phyloP scores from a whole-genome alignment of 108 stramenopile genomes.

The Nannochloropsis salina region DNA sequence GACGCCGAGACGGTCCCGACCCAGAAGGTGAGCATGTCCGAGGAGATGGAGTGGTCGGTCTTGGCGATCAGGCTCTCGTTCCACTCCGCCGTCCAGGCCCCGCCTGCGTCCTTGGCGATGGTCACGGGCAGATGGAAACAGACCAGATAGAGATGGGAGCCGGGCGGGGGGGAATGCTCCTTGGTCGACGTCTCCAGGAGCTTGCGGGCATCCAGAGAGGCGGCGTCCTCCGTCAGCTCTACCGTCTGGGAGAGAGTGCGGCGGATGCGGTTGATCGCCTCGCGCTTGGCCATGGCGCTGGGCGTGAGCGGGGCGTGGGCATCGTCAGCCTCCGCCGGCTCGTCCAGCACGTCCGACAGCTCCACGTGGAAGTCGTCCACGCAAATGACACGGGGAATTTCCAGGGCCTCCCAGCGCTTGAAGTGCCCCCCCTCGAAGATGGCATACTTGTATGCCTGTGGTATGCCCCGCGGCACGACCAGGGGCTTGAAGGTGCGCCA shows the following conservation, averaged over 20 bases:
- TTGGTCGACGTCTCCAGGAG: not conserved
- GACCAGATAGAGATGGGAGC: conserved; percentile 57
- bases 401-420: conserved; percentile 52
- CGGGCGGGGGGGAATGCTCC: conserved; percentile 12
- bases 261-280: not conserved
- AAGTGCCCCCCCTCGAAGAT: conserved; percentile 58
- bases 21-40: conserved; percentile 71
- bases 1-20: conserved; percentile 71
- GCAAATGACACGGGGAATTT: conserved; percentile 27
- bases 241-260: conserved; percentile 24
- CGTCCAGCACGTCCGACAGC: conserved; percentile 30
- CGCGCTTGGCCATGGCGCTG: not conserved
- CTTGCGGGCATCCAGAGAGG: not conserved
- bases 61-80: conserved; percentile 86
- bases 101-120: conserved; percentile 60
- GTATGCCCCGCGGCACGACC: conserved; percentile 50
- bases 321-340: not conserved
- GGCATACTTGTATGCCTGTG: conserved; percentile 55
- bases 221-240: conserved; percentile 21
- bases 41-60: conserved; percentile 69
- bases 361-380: conserved; percentile 23
- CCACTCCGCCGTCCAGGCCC: conserved; percentile 76
- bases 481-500: conserved; percentile 56
- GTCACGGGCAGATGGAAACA: conserved; percentile 94
- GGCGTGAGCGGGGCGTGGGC: not conserved